phyloP scores from a whole-genome alignment of 805 yeast species.

The Zygosaccharomyces pseudorouxii region DNA sequence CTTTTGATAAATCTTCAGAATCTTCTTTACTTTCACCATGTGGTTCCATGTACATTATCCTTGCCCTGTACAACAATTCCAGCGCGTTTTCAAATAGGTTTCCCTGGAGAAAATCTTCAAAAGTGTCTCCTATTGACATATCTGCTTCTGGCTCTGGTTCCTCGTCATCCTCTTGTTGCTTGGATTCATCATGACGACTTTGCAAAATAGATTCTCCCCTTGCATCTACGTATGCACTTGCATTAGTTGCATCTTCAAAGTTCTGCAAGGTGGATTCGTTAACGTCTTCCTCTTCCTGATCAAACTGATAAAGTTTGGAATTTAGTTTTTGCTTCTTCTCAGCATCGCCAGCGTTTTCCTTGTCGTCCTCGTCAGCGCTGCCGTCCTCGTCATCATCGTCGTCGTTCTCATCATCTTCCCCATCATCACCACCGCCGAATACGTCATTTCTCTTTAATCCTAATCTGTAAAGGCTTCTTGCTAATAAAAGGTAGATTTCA shows the following conservation, averaged over 20 bases:
- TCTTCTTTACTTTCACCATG: not conserved
- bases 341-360: constrained; percentile 30
- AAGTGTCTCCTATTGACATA: constrained; percentile 10
- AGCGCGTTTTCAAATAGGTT: constrained; percentile 71
- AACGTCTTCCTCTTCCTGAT: constrained; percentile 25
- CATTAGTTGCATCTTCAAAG: constrained; percentile 6
- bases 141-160: constrained; percentile 10
- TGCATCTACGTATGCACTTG: constrained; percentile 3
- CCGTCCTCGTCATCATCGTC: constrained; percentile 27
- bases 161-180: constrained; percentile 10
- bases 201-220: constrained; percentile 4
- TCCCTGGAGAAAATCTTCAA: constrained; percentile 16
- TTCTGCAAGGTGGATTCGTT: constrained; percentile 1
- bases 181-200: constrained; percentile 7
- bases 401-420: constrained; percentile 28
- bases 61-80: constrained; percentile 76
- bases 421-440: constrained; percentile 42
- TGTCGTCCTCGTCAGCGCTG: constrained; percentile 31
- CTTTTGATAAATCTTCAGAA: not conserved
- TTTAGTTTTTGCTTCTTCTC: constrained; percentile 38
- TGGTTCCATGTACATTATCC: constrained; percentile 47
- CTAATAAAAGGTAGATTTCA: constrained; percentile 11
- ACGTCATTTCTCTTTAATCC: constrained; percentile 75
- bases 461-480: constrained; percentile 64
- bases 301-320: constrained; percentile 22